A percentile compares a stretch with the other conserved stretches of the same genome.
These are phyloP conservation scores for Aureobasidium sp. DNA, from an alignment of 2,329 filamentous ascomycete genomes.

Conservation along the genomic window DNA sequence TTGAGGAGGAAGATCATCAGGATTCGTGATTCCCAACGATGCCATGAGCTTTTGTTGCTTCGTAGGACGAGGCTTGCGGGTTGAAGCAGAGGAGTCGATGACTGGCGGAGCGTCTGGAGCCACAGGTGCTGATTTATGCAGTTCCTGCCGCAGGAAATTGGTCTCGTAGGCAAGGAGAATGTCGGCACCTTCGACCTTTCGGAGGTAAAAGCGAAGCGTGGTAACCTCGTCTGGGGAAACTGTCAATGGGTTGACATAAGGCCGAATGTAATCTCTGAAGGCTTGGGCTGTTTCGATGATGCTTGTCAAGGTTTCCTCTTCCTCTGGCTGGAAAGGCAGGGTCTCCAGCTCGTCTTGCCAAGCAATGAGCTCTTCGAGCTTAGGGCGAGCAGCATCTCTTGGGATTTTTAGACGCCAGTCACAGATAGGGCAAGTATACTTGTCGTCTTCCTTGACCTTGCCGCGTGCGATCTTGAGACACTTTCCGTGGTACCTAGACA, in stretches of 20 bases:
- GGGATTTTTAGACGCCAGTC: conserved; percentile 97
- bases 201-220: conserved; percentile 86
- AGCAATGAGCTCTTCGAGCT: conserved; percentile 77
- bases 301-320: conserved; percentile 76
- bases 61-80: conserved; percentile 88
- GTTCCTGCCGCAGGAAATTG: conserved; percentile 93
- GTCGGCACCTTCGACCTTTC: conserved; percentile 95
- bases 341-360: conserved; percentile 76
- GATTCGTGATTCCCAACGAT: conserved; percentile 80
- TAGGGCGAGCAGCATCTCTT: conserved; percentile 88
- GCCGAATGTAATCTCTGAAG: conserved; percentile 75
- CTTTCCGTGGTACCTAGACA: conserved; percentile 83
- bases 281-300: conserved; percentile 79
- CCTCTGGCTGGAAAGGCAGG: conserved; percentile 91
- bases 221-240: conserved; percentile 80
- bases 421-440: conserved; percentile 96
- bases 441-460: conserved; percentile 97
- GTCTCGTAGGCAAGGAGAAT: conserved; percentile 86
- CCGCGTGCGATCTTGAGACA: conserved; percentile 95
- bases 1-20: conserved; percentile 80
- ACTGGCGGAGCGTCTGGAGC: conserved; percentile 80
- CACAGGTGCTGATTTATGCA: conserved; percentile 91
- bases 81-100: conserved; percentile 80
- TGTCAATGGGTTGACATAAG: conserved; percentile 67
- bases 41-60: conserved; percentile 94